Conservation (phyloP, 805 yeast species). For the Pichia thaimueangensis region DNA sequence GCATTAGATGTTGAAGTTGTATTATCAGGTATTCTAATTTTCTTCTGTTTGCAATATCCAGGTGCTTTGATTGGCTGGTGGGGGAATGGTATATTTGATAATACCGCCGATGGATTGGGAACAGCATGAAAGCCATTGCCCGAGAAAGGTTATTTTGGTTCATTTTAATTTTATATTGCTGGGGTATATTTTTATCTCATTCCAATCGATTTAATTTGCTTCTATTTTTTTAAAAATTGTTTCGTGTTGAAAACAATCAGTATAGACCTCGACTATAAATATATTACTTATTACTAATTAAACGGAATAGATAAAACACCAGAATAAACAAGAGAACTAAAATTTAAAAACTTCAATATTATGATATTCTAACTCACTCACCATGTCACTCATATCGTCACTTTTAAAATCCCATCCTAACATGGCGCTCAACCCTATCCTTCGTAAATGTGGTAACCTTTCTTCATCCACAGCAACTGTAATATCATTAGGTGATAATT, state of each 20-base stretch:
- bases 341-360: slow-evolving; percentile 34
- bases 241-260: no score
- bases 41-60: slow-evolving; percentile 1
- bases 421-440: slow-evolving; percentile 62
- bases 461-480: slow-evolving; percentile 78
- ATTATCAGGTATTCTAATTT: background rate
- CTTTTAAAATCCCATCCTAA: slow-evolving; percentile 79
- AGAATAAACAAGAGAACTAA: no score
- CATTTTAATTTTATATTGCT: no score
- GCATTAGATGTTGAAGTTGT: background rate
- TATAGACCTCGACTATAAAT: no score
- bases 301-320: no score
- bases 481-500: slow-evolving; percentile 82
- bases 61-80: background rate
- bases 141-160: background rate
- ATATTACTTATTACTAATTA: no score
- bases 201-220: no score
- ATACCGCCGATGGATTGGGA: background rate
- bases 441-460: slow-evolving; percentile 60
- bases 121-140: background rate
- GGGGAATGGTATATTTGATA: background rate
- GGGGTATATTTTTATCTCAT: no score
- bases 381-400: slow-evolving; percentile 57
- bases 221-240: no score
- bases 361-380: slow-evolving; percentile 63